phyloP scores from a whole-genome alignment of 352 stramenopile genomes.

The Peronospora farinosa region DNA sequence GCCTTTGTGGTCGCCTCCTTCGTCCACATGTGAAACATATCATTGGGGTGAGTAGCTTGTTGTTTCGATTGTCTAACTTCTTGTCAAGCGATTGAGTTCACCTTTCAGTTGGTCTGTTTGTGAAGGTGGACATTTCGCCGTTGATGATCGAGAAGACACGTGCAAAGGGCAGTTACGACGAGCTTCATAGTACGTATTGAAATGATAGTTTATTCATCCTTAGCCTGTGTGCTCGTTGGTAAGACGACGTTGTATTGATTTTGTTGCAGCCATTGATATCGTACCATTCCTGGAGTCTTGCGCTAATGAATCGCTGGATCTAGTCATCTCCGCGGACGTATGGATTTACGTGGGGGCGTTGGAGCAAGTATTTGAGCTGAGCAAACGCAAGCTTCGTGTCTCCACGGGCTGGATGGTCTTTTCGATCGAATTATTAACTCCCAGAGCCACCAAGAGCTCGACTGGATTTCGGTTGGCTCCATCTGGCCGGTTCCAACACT shows the following conservation, averaged over 20 bases:
- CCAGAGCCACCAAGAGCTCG: not conserved
- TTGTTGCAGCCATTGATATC: constrained; percentile 50
- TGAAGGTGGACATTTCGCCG: constrained; percentile 70
- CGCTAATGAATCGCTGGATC: constrained; percentile 37
- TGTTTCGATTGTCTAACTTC: not conserved
- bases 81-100: not conserved
- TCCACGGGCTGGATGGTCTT: constrained; percentile 50
- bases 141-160: constrained; percentile 78
- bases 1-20: constrained; percentile 64
- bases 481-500: constrained; percentile 77
- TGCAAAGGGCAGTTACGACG: constrained; percentile 56
- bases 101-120: constrained; percentile 1
- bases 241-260: constrained; percentile 2
- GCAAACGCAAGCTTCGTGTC: constrained; percentile 36
- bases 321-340: constrained; percentile 76
- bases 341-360: constrained; percentile 83
- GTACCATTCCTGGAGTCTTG: constrained; percentile 44
- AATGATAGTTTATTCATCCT: not conserved
- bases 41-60: constrained; percentile 34
- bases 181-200: constrained; percentile 47
- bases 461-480: constrained; percentile 45
- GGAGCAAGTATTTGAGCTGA: constrained; percentile 51
- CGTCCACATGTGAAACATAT: constrained; percentile 50
- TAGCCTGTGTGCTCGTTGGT: constrained; percentile 1
- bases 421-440: constrained; percentile 53